A percentile compares a stretch with the other conserved stretches of the same genome.
Conservation (phyloP, 73 alveolate species). For the Tetrahymena borealis region DNA sequence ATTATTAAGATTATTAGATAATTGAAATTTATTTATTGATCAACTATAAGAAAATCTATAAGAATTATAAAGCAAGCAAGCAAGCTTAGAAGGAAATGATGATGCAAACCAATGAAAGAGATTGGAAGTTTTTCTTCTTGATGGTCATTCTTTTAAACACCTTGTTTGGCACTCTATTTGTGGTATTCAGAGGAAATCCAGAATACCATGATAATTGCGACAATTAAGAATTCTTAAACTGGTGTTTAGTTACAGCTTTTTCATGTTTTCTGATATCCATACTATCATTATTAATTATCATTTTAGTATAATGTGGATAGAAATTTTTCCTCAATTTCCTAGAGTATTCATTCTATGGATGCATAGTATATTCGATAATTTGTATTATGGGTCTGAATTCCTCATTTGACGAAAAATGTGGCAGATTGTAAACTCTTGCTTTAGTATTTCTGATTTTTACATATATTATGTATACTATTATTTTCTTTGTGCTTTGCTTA, state of each 20-base stretch:
- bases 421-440: neutral
- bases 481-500: neutral
- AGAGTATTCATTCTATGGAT: neutral
- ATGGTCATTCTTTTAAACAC: neutral
- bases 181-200: neutral
- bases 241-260: neutral
- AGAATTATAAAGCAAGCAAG: neutral
- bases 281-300: neutral
- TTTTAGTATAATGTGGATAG: neutral
- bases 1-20: too few relatives aligned
- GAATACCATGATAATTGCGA: neutral
- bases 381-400: neutral
- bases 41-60: neutral
- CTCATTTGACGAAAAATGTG: neutral
- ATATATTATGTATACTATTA: neutral
- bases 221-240: neutral
- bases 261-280: neutral
- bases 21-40: too few relatives aligned
- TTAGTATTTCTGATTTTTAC: neutral
- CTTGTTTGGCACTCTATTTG: neutral
- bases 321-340: neutral
- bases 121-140: neutral
- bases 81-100: neutral
- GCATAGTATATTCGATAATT: neutral
- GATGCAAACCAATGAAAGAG: neutral